Conservation (phyloP, 768 basidiomycete species). For the Lanmaoa pseudosensibilis region DNA sequence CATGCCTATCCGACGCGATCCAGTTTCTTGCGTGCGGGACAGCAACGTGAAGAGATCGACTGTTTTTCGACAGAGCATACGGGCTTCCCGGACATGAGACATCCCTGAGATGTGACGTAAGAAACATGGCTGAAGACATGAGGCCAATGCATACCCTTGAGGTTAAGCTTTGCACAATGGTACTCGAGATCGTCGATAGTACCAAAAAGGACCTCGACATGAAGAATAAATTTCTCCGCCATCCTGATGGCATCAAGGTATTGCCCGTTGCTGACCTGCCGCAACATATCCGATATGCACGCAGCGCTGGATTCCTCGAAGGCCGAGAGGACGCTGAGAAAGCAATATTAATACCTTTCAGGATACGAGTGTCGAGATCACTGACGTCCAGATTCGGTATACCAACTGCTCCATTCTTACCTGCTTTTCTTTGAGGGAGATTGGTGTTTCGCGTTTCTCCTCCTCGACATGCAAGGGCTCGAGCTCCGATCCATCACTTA, state of each 20-base stretch:
- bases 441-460: constrained; percentile 76
- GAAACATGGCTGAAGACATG: constrained; percentile 2
- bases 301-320: constrained; percentile 99
- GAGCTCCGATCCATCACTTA: constrained; percentile 51
- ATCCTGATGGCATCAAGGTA: constrained; percentile 96
- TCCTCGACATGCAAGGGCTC: constrained; percentile 68
- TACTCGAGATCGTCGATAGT: constrained; percentile 96
- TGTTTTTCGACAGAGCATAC: constrained; percentile 98
- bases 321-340: constrained; percentile 80
- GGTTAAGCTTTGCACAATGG: constrained; percentile 72
- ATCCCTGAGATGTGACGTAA: constrained; percentile 59
- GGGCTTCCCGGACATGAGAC: constrained; percentile 97
- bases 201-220: constrained; percentile 96
- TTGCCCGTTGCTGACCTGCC: constrained; percentile 94
- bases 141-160: constrained; percentile 68
- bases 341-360: constrained; percentile 6
- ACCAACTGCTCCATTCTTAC: constrained; percentile 95
- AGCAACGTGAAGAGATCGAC: constrained; percentile 97
- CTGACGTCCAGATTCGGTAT: constrained; percentile 98
- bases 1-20: constrained; percentile 89
- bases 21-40: constrained; percentile 93
- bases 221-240: constrained; percentile 98
- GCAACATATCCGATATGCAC: constrained; percentile 97
- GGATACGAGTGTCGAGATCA: constrained; percentile 4
- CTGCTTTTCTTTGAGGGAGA: constrained; percentile 85